A percentile compares a stretch with the other conserved stretches of the same genome.
Conservation (phyloP, 2,329 filamentous ascomycete species). For the Calonectria ilicicola region DNA sequence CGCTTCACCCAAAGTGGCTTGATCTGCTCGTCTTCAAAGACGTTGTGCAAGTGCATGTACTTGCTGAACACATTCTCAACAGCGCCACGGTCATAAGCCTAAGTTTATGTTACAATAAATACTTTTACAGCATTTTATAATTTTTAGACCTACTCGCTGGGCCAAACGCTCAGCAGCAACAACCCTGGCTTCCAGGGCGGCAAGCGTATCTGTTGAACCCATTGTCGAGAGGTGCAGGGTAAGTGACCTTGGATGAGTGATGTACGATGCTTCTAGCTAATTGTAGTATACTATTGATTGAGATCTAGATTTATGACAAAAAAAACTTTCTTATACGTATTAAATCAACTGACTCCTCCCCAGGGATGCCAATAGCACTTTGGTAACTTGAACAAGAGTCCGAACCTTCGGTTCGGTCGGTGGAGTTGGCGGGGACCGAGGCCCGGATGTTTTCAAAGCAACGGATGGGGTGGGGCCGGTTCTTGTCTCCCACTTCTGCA, state of each 20-base stretch:
- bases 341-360: too few species aligned
- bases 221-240: background rate
- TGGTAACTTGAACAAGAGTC: too few species aligned
- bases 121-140: background rate
- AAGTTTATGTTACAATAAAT: background rate
- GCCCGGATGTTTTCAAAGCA: too few species aligned
- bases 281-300: too few species aligned
- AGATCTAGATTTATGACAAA: too few species aligned
- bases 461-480: background rate
- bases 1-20: conserved; percentile 10
- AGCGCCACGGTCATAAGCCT: conserved; percentile 4
- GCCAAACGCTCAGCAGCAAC: background rate
- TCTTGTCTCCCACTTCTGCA: too few species aligned
- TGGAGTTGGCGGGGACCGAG: background rate
- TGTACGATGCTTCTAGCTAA: too few species aligned
- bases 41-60: conserved; percentile 14
- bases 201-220: background rate
- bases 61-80: conserved; percentile 16
- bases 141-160: background rate
- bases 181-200: background rate
- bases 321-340: background rate
- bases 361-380: too few species aligned
- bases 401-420: background rate
- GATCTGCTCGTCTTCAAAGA: conserved; percentile 15
- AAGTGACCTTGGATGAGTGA: background rate